phyloP scores from a whole-genome alignment of 2,329 filamentous ascomycete genomes.

The Pseudogymnoascus sp. region DNA sequence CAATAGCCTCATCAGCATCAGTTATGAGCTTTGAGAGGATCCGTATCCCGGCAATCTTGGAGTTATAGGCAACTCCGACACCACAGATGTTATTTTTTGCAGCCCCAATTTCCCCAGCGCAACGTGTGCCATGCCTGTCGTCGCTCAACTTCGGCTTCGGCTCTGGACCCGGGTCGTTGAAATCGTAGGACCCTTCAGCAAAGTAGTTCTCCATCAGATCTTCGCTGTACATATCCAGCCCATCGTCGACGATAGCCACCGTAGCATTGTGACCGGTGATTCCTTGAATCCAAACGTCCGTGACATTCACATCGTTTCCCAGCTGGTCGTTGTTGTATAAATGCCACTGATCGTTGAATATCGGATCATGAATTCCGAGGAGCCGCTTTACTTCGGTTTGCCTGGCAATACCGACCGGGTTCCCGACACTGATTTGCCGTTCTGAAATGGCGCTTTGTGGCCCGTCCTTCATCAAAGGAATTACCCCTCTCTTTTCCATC shows the following conservation, averaged over 20 bases:
- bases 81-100: slow-evolving; percentile 90
- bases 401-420: slow-evolving; percentile 41
- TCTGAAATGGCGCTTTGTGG: slow-evolving; percentile 16
- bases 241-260: slow-evolving; percentile 92
- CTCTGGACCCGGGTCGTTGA: slow-evolving; percentile 74
- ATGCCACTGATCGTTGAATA: slow-evolving; percentile 94
- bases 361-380: slow-evolving; percentile 77
- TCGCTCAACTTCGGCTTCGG: slow-evolving; percentile 76
- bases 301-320: slow-evolving; percentile 95
- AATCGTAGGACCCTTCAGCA: slow-evolving; percentile 85
- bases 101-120: slow-evolving; percentile 87
- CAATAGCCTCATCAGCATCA: slow-evolving; percentile 83
- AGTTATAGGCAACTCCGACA: slow-evolving; percentile 89
- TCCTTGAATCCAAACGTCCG: slow-evolving; percentile 80
- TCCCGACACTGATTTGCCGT: slow-evolving; percentile 18
- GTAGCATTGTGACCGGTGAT: slow-evolving; percentile 84
- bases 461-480: slow-evolving; percentile 22
- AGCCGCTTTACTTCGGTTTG: slow-evolving; percentile 52
- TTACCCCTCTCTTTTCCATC: slow-evolving; percentile 43
- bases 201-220: slow-evolving; percentile 94
- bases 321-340: slow-evolving; percentile 71
- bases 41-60: slow-evolving; percentile 81
- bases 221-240: slow-evolving; percentile 88
- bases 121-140: slow-evolving; percentile 85
- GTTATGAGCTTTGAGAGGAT: slow-evolving; percentile 87